Base-by-base conservation (phyloP, 805 yeast species). In the Cyberlindnera mississippiensis region DNA sequence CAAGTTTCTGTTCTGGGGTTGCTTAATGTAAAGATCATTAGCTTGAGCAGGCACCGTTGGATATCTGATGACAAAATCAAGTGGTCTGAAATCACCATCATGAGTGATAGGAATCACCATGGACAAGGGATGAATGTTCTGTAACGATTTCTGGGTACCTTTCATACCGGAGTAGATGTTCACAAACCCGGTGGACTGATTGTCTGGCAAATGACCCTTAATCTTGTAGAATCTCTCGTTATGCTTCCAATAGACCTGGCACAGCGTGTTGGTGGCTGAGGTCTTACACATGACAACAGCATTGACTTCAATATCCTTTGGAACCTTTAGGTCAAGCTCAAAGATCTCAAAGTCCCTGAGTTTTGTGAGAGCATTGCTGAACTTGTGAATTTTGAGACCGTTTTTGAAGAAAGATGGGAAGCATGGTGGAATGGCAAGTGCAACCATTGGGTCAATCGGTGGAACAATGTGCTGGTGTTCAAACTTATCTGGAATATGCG, bases 401-500 rank as follows among this genome's bases (percentile, higher is more conserved):
- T 79, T 76, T 30, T 66, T 69, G 60, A 83, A 78, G 54, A 83
- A 88, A 0, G 87, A 83, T 0, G 96, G 90, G 56, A 88, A 85
- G n/a, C 83, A 77, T 24, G 95, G 75, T 0, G 99, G 99, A 37
- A 91, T 67, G 35, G 88, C 78, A 44, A 87, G 71, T 13, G 93
- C 90, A 17, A 83, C 77, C 49, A 78, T 72, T 28, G 85, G 83
- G 47, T 86, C 90, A 46, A 91, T 67, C 3, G 95, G 86, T 4
- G 97, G 98, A 24, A 77, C 72, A 16, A 91, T 76, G 63, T 86
- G 96, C 62, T 93, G 99, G 49, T 85, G 82, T 45, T 78, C 82
- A 33, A 78, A 78, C 44, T 79, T 79, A 14, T 79, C 71, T 12
- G 99, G 98, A 35, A 88, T 79, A 61, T 93, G 99, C 0, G 97